Conservation (phyloP, 2,329 filamentous ascomycete species). For the Akanthomyces muscarius region DNA sequence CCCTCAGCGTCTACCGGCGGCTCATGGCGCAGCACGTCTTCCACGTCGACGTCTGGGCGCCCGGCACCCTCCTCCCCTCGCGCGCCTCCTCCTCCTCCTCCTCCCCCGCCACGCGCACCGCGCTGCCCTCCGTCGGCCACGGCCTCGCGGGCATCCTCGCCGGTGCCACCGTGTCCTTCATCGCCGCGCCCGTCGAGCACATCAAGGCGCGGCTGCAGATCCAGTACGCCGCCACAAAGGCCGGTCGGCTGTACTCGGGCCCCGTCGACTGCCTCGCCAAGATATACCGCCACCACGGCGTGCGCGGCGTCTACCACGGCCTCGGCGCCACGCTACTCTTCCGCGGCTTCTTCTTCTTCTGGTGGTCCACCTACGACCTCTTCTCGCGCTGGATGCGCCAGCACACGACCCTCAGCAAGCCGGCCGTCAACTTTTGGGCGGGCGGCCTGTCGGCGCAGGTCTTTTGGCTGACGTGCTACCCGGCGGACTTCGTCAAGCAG, state of each 20-base stretch:
- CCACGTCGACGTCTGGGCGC: conserved; percentile 39
- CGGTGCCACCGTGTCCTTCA: conserved; percentile 84
- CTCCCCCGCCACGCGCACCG: conserved; percentile 27
- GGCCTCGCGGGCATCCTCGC: conserved; percentile 83
- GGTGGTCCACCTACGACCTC: conserved; percentile 95
- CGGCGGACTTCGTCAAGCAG: conserved; percentile 92
- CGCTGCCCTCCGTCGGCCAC: conserved; percentile 74
- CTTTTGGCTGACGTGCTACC: conserved; percentile 92
- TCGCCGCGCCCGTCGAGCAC: conserved; percentile 92
- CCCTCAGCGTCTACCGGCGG: conserved; percentile 82
- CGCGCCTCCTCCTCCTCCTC: conserved; percentile 10
- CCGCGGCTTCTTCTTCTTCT: conserved; percentile 92
- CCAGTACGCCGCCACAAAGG: conserved; percentile 80
- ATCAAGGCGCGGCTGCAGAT: conserved; percentile 91
- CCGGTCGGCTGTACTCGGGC: conserved; percentile 74
- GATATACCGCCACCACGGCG: conserved; percentile 66
- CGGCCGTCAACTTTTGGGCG: conserved; percentile 94
- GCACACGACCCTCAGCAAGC: conserved; percentile 66
- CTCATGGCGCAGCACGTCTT: conserved; percentile 79
- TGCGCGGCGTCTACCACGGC: conserved; percentile 80
- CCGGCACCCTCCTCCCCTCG: conserved; percentile 23
- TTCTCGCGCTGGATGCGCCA: conserved; percentile 65
- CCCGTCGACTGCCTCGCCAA: conserved; percentile 79
- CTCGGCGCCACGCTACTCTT: conserved; percentile 82
- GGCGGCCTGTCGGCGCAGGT: conserved; percentile 89